Percentiles rank a stretch among this genome's conserved stretches.
These are phyloP conservation scores for Ceratobasidium sp. DNA, from an alignment of 1,284 basidiomycete genomes.

Conservation along the genomic window DNA sequence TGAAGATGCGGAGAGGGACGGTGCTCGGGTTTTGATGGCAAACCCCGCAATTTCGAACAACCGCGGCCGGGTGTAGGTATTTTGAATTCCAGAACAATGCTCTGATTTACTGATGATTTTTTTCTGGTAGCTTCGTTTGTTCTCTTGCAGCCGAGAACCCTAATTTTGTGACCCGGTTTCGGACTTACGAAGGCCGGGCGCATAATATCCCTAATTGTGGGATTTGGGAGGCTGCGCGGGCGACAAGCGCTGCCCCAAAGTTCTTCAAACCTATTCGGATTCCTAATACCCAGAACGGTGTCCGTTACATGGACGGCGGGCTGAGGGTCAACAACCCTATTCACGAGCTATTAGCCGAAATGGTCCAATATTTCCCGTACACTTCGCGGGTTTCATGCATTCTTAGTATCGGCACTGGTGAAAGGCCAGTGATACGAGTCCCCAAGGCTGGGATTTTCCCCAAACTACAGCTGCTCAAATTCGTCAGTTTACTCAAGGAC, in stretches of 20 bases:
- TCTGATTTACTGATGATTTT: background rate
- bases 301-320: background rate
- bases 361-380: background rate
- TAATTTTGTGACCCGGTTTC: background rate
- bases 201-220: background rate
- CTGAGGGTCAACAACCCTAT: constrained; percentile 2
- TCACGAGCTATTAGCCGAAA: background rate
- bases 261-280: constrained; percentile 1
- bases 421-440: background rate
- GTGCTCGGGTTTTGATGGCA: too few relatives aligned
- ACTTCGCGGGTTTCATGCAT: background rate
- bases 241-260: background rate
- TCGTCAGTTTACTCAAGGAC: background rate
- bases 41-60: too few relatives aligned
- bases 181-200: background rate
- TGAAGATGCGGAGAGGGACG: too few relatives aligned
- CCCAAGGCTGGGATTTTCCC: background rate
- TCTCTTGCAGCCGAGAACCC: background rate
- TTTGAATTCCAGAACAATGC: too few relatives aligned
- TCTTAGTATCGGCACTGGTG: constrained; percentile 1
- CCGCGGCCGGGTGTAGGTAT: too few relatives aligned
- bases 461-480: background rate
- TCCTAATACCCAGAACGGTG: background rate
- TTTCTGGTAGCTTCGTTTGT: constrained; percentile 27
- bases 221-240: constrained; percentile 14